Evolutionary conservation across 1,284 basidiomycete species (phyloP).

Genomic region (Agroathelia rolfsii): DNA sequence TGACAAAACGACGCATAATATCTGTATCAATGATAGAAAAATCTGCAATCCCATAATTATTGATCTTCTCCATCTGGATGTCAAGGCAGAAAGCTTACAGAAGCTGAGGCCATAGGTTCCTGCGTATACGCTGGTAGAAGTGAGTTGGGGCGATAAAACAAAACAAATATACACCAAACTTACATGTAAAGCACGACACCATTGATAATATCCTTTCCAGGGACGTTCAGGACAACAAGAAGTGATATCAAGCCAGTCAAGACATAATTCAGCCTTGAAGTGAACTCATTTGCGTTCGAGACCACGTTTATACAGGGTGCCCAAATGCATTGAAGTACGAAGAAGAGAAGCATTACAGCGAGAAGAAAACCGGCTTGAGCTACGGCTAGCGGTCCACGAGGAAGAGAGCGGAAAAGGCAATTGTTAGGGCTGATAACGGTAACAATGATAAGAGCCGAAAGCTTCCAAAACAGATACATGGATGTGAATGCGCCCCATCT

Average conservation of each 20-base stretch:
- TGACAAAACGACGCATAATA: slow-evolving; percentile 42
- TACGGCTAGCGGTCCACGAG: slow-evolving; percentile 41
- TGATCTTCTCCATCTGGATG: too few relatives aligned
- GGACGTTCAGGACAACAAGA: slow-evolving; percentile 43
- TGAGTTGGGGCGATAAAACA: too few relatives aligned
- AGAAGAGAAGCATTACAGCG: slow-evolving; percentile 47
- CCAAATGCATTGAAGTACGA: slow-evolving; percentile 49
- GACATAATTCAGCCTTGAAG: slow-evolving; percentile 62
- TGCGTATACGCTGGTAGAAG: slow-evolving; percentile 48
- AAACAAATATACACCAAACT: slow-evolving; percentile 18
- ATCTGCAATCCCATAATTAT: too few relatives aligned
- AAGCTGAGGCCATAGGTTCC: slow-evolving; percentile 57
- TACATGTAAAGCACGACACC: slow-evolving; percentile 57
- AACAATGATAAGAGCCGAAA: slow-evolving; percentile 57
- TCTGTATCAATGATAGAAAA: slow-evolving; percentile 50
- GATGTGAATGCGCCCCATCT: slow-evolving; percentile 60
- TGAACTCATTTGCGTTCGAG: slow-evolving; percentile 72
- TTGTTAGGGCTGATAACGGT: slow-evolving; percentile 63
- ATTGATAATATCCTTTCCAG: slow-evolving; percentile 41
- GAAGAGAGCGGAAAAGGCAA: slow-evolving; percentile 56
- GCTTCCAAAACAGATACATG: slow-evolving; percentile 57
- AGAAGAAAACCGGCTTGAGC: slow-evolving; percentile 61
- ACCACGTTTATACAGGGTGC: slow-evolving; percentile 65
- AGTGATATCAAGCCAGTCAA: slow-evolving; percentile 54
- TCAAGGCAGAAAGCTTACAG: slow-evolving; percentile 40